Base-by-base conservation (phyloP, 345 rosid genomes). In the Murraya paniculata region DNA sequence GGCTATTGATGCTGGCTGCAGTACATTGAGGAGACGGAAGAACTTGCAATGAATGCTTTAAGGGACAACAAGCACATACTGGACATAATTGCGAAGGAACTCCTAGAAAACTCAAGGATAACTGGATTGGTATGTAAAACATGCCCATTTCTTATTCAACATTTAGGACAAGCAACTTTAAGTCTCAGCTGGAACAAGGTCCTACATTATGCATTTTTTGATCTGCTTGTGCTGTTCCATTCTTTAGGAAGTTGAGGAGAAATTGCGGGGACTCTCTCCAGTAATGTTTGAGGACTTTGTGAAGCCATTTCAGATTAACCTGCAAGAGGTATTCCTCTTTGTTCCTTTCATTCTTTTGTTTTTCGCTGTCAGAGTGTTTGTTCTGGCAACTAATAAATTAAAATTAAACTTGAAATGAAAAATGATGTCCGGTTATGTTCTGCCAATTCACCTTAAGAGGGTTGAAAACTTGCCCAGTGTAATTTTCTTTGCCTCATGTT, bases 21-120 rank as follows among this genome's bases (percentile, higher is more conserved):
- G 99, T 95, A 91, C 77, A 87, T 93, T 78, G 98, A 92, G 74
- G 97, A 93, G 85, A 90, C 99, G 4, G 98, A 95, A 89, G 96
- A 93, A 82, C 93, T 95, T 84, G 97, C 99, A 16, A 84, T 93
- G 88, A 85, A 87, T 77, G 98, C 94, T 84, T 75, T 95, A 85
- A 85, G 79, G 74, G 86, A 85, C 64, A 95, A 95, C 83, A 88
- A 86, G 77, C 90, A 87, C 75, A 85, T 95, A 77, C 85, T 95
- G 76, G 98, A 95, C 80, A 76, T 89, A 65, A 87, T 95, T 81
- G 87, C 93, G 1, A 81, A 83, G 71, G 94, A 89, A 50, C 88
- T 95, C 69, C 81, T 93, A 83, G 93, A 91, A 76, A 83, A 86
- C 64, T 93, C 96, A 6, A 93, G 96, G 86, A 90, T 95, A 81